phyloP scores from a whole-genome alignment of 192 early-diverging fungal genomes.

The Backusella morwellensis region DNA sequence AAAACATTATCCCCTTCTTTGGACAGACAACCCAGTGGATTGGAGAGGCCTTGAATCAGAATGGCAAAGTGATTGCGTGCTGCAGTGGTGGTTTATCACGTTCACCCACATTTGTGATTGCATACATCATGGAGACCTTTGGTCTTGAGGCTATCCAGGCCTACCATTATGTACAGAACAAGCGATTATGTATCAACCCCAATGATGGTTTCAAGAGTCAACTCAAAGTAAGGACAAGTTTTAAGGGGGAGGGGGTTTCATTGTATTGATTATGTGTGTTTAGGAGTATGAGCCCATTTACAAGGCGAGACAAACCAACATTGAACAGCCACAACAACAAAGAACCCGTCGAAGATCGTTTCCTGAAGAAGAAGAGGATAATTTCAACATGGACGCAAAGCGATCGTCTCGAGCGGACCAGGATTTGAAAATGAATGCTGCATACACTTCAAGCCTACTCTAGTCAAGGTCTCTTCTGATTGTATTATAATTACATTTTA shows the following conservation, averaged over 20 bases:
- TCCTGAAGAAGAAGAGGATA: constrained; percentile 56
- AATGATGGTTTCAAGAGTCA: constrained; percentile 80
- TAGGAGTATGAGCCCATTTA: constrained; percentile 85
- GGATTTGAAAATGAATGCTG: not conserved
- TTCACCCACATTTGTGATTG: constrained; percentile 83
- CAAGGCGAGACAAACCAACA: constrained; percentile 51
- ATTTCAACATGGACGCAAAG: not conserved
- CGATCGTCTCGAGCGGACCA: not conserved
- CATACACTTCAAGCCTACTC: not conserved
- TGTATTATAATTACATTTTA: not conserved
- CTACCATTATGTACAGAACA: constrained; percentile 82
- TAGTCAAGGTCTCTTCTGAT: not conserved
- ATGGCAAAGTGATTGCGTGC: constrained; percentile 61
- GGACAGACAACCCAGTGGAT: constrained; percentile 60
- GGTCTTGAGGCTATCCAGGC: constrained; percentile 65
- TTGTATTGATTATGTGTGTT: not conserved
- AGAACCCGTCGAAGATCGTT: constrained; percentile 49
- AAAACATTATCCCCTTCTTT: constrained; percentile 85
- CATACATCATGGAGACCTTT: constrained; percentile 83
- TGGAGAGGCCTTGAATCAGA: constrained; percentile 33
- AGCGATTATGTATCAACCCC: constrained; percentile 85
- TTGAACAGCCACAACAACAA: constrained; percentile 39
- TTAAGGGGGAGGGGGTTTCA: not conserved
- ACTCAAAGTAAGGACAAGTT: constrained; percentile 55
- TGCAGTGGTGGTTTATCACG: constrained; percentile 84